phyloP scores from a whole-genome alignment of 1,284 basidiomycete species.

The Xerocomus minutiporus region DNA sequence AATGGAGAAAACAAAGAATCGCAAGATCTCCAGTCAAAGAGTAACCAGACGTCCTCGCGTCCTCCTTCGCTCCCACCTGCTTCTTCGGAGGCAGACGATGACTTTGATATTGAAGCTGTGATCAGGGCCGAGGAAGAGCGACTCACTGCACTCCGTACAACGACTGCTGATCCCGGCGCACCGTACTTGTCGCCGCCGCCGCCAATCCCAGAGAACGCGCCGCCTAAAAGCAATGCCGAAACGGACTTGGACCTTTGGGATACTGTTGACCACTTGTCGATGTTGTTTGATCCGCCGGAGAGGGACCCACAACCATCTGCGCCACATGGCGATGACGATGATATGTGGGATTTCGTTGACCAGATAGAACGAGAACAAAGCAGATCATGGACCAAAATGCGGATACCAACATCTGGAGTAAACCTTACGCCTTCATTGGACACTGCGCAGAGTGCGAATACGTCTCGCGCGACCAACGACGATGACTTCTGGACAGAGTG shows the following conservation, averaged over 20 bases:
- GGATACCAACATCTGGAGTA: slow-evolving; percentile 22
- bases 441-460: slow-evolving; percentile 16
- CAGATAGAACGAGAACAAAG: slow-evolving; percentile 34
- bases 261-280: slow-evolving; percentile 20
- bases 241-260: slow-evolving; percentile 56
- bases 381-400: background rate
- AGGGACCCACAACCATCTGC: slow-evolving; percentile 3
- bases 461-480: slow-evolving; percentile 30
- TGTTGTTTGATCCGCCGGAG: slow-evolving; percentile 10
- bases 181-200: background rate
- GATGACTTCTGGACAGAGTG: slow-evolving; percentile 12
- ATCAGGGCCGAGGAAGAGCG: slow-evolving; percentile 47
- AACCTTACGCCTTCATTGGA: slow-evolving; percentile 26
- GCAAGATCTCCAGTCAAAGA: slow-evolving; percentile 19
- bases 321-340: slow-evolving; percentile 47
- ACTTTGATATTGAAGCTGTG: slow-evolving; percentile 52
- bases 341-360: slow-evolving; percentile 64
- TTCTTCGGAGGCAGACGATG: slow-evolving; percentile 49
- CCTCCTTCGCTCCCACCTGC: slow-evolving; percentile 42
- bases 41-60: slow-evolving; percentile 32
- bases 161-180: slow-evolving; percentile 5
- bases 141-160: slow-evolving; percentile 17
- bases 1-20: slow-evolving; percentile 24
- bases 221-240: slow-evolving; percentile 12
- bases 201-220: slow-evolving; percentile 9